A percentile compares a stretch with the other conserved stretches of the same genome.
These are phyloP conservation scores for Pyrenopolyporus hunteri DNA, from an alignment of 495 filamentous ascomycete species.

Conservation along the genomic window DNA sequence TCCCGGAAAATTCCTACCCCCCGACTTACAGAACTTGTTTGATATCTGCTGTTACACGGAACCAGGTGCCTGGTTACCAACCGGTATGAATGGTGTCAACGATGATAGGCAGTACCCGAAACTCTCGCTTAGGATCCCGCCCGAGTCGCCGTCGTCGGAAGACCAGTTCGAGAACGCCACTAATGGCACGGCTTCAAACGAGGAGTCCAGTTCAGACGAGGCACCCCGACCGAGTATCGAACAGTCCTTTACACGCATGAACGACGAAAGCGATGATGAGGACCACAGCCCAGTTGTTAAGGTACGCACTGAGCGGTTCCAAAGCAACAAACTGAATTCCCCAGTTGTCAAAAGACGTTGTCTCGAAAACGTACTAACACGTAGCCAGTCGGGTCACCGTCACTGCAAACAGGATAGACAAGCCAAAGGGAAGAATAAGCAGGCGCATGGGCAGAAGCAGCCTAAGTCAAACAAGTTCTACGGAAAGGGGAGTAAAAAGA, in stretches of 20 bases:
- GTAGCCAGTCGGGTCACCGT: constrained; percentile 18
- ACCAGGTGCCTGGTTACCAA: constrained; percentile 59
- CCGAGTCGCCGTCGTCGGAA: constrained; percentile 36
- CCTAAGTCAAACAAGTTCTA: constrained; percentile 15
- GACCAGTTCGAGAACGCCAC: constrained; percentile 36
- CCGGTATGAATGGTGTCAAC: constrained; percentile 65
- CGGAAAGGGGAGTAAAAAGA: constrained; percentile 28
- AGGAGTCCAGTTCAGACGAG: constrained; percentile 51
- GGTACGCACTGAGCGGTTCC: constrained; percentile 35
- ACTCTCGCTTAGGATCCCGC: constrained; percentile 59
- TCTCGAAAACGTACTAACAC: constrained; percentile 11
- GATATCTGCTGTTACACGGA: constrained; percentile 66
- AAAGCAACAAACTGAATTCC: neutral
- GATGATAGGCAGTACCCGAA: constrained; percentile 61
- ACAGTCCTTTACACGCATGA: constrained; percentile 50
- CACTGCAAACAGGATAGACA: constrained; percentile 32
- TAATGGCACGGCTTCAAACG: constrained; percentile 43
- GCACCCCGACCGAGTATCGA: constrained; percentile 33
- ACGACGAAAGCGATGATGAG: constrained; percentile 59
- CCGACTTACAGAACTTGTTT: constrained; percentile 71
- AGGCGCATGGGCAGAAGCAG: constrained; percentile 48
- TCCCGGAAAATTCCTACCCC: constrained; percentile 53
- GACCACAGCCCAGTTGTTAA: constrained; percentile 44
- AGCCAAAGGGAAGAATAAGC: constrained; percentile 28
- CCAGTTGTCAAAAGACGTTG: neutral